Evolutionary conservation across 2,329 filamentous ascomycete genomes (phyloP).

Genomic region (Escovopsis weberi): DNA sequence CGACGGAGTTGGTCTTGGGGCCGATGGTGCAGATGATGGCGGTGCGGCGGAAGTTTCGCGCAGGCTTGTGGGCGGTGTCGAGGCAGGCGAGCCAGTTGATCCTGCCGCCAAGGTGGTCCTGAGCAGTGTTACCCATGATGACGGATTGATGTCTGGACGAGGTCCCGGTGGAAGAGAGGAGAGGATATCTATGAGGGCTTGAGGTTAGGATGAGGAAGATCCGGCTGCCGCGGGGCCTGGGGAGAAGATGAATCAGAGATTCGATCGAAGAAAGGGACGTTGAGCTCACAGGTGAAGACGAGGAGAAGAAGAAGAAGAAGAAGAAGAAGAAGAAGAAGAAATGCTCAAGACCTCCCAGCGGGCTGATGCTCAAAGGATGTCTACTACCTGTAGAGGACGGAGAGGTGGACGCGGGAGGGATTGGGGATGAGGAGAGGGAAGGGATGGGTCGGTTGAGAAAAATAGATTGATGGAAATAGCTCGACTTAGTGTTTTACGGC

Average conservation of each 20-base stretch:
- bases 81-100: constrained; percentile 55
- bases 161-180: constrained; percentile 15
- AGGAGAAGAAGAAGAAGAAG: constrained; percentile 2
- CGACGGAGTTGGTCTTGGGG: constrained; percentile 95
- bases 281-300: background rate
- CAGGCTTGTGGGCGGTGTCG: constrained; percentile 76
- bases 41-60: constrained; percentile 84
- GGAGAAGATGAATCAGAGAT: background rate
- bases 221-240: background rate
- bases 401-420: background rate
- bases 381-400: background rate
- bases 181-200: constrained; percentile 15
- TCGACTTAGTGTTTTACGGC: too few species aligned
- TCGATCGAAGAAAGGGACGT: background rate
- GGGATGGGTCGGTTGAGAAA: background rate
- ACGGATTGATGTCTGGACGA: constrained; percentile 15
- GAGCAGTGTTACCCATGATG: constrained; percentile 49
- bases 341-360: constrained; percentile 1
- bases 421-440: background rate
- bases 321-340: background rate
- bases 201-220: background rate
- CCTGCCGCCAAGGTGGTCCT: constrained; percentile 71
- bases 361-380: background rate
- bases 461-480: too few species aligned
- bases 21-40: constrained; percentile 99